Evolutionary conservation across 2,329 filamentous ascomycete genomes (phyloP).

Genomic region (Didymella glomerata): DNA sequence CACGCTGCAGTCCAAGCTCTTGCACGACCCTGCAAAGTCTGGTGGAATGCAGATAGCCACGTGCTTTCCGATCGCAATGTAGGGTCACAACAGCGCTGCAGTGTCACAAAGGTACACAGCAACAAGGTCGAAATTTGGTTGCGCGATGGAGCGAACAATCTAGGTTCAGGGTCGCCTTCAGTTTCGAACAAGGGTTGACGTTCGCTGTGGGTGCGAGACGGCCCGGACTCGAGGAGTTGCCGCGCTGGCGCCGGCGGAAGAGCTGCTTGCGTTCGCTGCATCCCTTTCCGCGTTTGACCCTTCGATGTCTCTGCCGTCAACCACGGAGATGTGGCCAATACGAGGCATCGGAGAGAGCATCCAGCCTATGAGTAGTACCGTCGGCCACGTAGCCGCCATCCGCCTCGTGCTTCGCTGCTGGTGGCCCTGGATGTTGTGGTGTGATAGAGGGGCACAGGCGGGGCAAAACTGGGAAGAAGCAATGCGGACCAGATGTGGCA

Average conservation of each 20-base stretch:
- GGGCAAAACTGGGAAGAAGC: background rate
- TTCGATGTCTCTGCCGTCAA: background rate
- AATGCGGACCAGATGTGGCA: slow-evolving; percentile 5
- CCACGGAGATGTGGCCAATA: slow-evolving; percentile 4
- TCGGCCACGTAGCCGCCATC: background rate
- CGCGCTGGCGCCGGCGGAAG: slow-evolving; percentile 16
- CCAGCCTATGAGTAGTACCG: background rate
- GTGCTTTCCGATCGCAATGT: slow-evolving; percentile 12
- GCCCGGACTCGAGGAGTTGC: slow-evolving; percentile 6
- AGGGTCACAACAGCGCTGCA: slow-evolving; percentile 18
- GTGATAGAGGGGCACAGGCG: background rate
- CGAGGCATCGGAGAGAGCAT: background rate
- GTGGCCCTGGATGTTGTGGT: background rate
- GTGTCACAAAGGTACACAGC: slow-evolving; percentile 14
- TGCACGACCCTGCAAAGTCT: slow-evolving; percentile 8
- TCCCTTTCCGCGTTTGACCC: slow-evolving; percentile 5
- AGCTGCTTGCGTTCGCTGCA: slow-evolving; percentile 11
- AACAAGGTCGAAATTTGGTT: slow-evolving; percentile 14
- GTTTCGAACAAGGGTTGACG: slow-evolving; percentile 12
- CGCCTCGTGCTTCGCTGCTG: background rate
- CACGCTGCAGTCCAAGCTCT: slow-evolving; percentile 14
- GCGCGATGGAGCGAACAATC: slow-evolving; percentile 3
- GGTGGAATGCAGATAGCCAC: slow-evolving; percentile 20
- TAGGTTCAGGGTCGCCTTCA: slow-evolving; percentile 7
- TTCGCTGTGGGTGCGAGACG: slow-evolving; percentile 11